phyloP scores from a whole-genome alignment of 371 early-diverging fungal genomes.

The Lichtheimia hyalospora region DNA sequence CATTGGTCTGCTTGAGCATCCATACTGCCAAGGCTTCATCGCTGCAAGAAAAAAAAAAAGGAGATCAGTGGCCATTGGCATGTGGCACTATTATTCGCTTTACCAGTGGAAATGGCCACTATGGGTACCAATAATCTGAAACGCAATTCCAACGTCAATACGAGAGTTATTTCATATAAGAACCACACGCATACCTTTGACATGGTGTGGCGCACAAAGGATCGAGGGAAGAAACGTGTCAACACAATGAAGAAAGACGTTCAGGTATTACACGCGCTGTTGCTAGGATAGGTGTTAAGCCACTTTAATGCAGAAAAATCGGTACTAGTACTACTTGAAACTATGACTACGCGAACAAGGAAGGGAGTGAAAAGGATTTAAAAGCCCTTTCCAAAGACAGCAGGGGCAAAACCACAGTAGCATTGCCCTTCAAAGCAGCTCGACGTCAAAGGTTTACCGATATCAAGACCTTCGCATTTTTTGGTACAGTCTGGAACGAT shows the following conservation, averaged over 20 bases:
- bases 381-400: not conserved
- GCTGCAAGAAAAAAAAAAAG: conserved; percentile 18
- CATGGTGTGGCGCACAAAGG: not conserved
- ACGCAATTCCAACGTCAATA: not conserved
- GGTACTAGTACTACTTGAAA: not conserved
- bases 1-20: conserved; percentile 75
- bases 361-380: not conserved
- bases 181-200: not conserved
- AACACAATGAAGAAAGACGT: too few species aligned
- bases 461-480: not conserved
- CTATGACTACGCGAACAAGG: not conserved
- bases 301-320: conserved; percentile 4
- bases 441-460: conserved; percentile 16
- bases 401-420: conserved; percentile 16
- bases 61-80: not conserved
- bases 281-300: not conserved
- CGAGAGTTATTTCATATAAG: too few species aligned
- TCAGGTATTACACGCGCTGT: too few species aligned
- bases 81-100: not conserved
- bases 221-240: too few species aligned
- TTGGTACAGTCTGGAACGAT: conserved; percentile 17
- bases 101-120: conserved; percentile 88
- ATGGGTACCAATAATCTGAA: conserved; percentile 78
- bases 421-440: conserved; percentile 11
- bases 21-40: conserved; percentile 96